Conservation (phyloP, 139 green algal genomes). For the Chlorella sp. region DNA sequence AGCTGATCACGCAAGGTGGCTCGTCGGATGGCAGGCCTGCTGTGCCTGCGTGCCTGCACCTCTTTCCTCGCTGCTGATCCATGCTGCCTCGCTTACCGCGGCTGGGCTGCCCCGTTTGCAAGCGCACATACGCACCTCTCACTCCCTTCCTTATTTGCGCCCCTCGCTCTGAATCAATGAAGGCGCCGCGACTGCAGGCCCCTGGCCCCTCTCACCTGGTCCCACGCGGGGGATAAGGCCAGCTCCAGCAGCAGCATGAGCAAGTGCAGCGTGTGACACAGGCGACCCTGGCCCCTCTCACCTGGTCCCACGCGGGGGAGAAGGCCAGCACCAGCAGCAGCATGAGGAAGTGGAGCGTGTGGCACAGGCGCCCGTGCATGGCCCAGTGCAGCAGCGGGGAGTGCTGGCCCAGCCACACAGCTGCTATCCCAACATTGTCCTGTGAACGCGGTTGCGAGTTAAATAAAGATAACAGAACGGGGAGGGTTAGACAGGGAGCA, state of each 20-base stretch:
- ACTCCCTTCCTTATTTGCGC: background rate
- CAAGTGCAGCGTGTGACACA: slow-evolving; percentile 53
- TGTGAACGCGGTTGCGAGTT: background rate
- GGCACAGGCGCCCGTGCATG: slow-evolving; percentile 19
- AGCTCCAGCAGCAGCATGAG: slow-evolving; percentile 52
- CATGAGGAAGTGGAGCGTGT: slow-evolving; percentile 59
- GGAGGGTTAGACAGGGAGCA: too few species aligned
- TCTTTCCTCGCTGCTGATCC: too few species aligned
- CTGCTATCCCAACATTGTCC: slow-evolving; percentile 51
- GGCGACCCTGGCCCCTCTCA: slow-evolving; percentile 10
- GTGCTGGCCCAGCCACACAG: slow-evolving; percentile 7
- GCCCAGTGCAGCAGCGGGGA: slow-evolving; percentile 10
- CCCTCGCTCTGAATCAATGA: background rate
- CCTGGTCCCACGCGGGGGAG: slow-evolving; percentile 57
- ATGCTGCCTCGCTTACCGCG: too few species aligned
- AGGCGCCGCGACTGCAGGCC: too few species aligned
- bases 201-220: slow-evolving; percentile 36
- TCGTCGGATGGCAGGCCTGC: too few species aligned
- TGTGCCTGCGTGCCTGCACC: too few species aligned
- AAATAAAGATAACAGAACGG: too few species aligned
- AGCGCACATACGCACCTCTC: slow-evolving; percentile 8
- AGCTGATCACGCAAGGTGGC: too few species aligned
- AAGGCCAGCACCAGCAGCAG: slow-evolving; percentile 54
- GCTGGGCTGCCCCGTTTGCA: slow-evolving; percentile 1
- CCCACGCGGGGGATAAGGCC: slow-evolving; percentile 53